Percentiles rank a stretch among this genome's conserved stretches.
Evolutionary conservation across 164 flowering plant species (phyloP).

Genomic region (Tinospora cordifolia): DNA sequence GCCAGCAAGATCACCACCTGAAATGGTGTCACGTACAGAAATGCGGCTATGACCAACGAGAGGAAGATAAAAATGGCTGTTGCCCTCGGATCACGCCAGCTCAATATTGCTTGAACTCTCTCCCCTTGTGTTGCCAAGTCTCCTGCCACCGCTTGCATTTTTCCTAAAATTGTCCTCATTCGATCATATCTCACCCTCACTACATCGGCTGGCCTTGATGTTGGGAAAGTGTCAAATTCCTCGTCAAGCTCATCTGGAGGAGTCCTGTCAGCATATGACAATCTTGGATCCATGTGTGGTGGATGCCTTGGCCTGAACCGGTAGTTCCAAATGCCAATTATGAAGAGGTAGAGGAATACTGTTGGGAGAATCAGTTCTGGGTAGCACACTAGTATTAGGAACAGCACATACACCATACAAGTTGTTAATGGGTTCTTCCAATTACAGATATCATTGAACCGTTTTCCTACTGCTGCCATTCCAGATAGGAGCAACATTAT

Average conservation of each 20-base stretch:
- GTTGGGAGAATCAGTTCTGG: constrained; percentile 80
- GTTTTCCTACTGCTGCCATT: constrained; percentile 30
- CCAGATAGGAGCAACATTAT: constrained; percentile 55
- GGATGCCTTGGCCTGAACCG: constrained; percentile 70
- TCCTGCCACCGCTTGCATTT: constrained; percentile 67
- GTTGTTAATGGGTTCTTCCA: constrained; percentile 82
- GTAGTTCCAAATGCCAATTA: constrained; percentile 78
- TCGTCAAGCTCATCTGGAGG: constrained; percentile 79
- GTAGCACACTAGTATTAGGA: constrained; percentile 66
- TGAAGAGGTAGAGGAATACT: constrained; percentile 64
- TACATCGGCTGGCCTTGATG: constrained; percentile 37
- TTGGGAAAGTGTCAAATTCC: constrained; percentile 74
- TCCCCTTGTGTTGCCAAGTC: constrained; percentile 84
- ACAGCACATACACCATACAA: constrained; percentile 53
- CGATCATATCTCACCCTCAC: constrained; percentile 74
- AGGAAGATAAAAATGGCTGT: constrained; percentile 58
- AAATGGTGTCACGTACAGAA: constrained; percentile 67
- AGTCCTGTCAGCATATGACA: constrained; percentile 49
- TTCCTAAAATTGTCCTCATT: constrained; percentile 57
- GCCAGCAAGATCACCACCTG: constrained; percentile 52
- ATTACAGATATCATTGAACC: constrained; percentile 46
- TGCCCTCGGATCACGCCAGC: constrained; percentile 88
- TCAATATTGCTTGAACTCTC: constrained; percentile 50
- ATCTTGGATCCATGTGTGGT: constrained; percentile 55
- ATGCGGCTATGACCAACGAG: constrained; percentile 47